Evolutionary conservation across 192 early-diverging fungal species (phyloP).

Genomic region (Gonapodya prolifera): DNA sequence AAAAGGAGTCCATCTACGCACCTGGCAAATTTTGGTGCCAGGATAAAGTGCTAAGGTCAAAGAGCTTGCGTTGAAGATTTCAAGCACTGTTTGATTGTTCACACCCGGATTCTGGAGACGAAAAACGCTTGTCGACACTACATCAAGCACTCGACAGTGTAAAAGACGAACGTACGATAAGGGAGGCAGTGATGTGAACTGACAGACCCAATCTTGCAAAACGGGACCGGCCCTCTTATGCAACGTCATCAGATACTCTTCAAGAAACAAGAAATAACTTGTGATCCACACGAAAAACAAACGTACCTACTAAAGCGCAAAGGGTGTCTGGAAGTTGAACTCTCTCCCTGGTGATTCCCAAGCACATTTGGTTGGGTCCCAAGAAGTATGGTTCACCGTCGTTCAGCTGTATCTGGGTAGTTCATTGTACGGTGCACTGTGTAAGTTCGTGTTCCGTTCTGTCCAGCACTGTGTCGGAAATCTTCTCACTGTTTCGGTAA

Average conservation of each 20-base stretch:
- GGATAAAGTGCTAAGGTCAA: conserved; percentile 1
- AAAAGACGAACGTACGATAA: background rate
- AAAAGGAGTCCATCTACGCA: background rate
- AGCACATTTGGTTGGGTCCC: conserved; percentile 1
- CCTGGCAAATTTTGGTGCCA: background rate
- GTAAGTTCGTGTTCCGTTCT: background rate
- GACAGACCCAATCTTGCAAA: background rate
- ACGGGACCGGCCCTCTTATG: conserved; percentile 3
- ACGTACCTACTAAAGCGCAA: background rate
- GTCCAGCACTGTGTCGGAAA: background rate
- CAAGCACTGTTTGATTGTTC: conserved; percentile 1
- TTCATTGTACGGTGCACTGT: background rate
- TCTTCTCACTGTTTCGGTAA: no score
- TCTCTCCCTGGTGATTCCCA: background rate
- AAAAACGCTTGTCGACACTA: background rate
- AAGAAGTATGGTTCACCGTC: conserved; percentile 4
- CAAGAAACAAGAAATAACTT: no score
- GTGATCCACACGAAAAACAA: no score
- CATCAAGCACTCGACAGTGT: no score
- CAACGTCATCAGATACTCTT: no score
- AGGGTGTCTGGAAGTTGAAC: background rate
- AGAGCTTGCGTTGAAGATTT: conserved; percentile 2
- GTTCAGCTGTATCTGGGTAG: background rate
- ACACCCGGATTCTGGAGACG: background rate
- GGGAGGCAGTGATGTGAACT: conserved; percentile 2